A percentile compares a stretch with the other conserved stretches of the same genome.
These are phyloP conservation scores for Neopestalotiopsis sp. DNA, from an alignment of 2,329 filamentous ascomycete species.

Conservation along the genomic window DNA sequence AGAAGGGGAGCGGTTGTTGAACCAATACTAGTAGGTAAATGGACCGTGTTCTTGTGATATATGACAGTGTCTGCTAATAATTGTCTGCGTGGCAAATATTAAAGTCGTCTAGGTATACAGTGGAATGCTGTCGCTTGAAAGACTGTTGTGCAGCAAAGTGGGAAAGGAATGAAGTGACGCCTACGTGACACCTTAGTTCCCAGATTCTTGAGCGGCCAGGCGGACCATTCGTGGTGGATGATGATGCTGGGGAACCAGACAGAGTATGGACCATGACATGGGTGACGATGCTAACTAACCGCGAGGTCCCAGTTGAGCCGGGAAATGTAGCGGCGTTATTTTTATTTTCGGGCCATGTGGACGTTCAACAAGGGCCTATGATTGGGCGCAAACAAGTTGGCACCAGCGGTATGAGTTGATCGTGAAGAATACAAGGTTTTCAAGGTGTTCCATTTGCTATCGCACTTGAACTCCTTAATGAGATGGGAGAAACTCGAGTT, in stretches of 20 bases:
- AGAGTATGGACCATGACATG: background rate
- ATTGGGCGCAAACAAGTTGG: background rate
- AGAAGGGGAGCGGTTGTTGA: background rate
- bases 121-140: background rate
- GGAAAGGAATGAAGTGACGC: background rate
- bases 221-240: background rate
- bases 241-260: background rate
- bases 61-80: background rate
- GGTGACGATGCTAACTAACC: background rate
- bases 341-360: slow-evolving; percentile 18
- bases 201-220: background rate
- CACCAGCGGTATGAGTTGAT: background rate
- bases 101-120: background rate
- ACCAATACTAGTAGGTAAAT: background rate
- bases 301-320: background rate
- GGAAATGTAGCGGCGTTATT: slow-evolving; percentile 13
- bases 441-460: background rate
- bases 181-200: background rate
- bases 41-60: background rate
- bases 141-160: background rate
- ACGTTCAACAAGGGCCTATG: background rate
- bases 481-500: background rate
- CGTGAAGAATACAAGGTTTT: background rate
- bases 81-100: background rate
- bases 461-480: background rate